These are phyloP conservation scores for Fraxinus sp. DNA, from an alignment of 305 asterid species.

Conservation along the genomic window DNA sequence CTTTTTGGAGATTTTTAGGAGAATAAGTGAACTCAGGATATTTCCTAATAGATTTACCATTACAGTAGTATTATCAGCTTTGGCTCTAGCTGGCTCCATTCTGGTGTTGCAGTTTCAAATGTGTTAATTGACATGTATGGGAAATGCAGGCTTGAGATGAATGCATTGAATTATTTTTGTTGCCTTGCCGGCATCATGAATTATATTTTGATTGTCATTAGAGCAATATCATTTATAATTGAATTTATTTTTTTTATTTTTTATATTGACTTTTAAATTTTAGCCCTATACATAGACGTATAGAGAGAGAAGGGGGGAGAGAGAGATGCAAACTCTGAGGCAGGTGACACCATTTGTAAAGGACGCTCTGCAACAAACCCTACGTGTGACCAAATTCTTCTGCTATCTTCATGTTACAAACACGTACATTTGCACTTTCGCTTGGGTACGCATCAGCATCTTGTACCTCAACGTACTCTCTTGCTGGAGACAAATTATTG, in stretches of 20 bases:
- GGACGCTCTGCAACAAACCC: conserved; percentile 53
- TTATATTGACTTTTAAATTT: too few relatives aligned
- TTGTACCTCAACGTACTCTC: conserved; percentile 7
- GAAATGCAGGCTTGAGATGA: conserved; percentile 51
- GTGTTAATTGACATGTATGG: conserved; percentile 85
- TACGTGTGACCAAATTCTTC: conserved; percentile 39
- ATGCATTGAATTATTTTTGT: conserved; percentile 60
- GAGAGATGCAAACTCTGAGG: conserved; percentile 21
- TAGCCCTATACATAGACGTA: too few relatives aligned
- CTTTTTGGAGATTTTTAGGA: conserved; percentile 48
- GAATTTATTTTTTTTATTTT: too few relatives aligned
- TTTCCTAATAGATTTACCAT: conserved; percentile 52
- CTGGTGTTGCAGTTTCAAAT: conserved; percentile 53
- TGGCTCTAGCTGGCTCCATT: conserved; percentile 51
- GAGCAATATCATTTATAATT: too few relatives aligned
- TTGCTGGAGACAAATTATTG: background rate
- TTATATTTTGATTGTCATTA: too few relatives aligned
- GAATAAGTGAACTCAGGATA: conserved; percentile 47
- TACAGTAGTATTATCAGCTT: conserved; percentile 66
- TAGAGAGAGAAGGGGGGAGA: too few relatives aligned
- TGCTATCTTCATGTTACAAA: conserved; percentile 56
- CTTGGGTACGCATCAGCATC: conserved; percentile 30
- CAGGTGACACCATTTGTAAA: conserved; percentile 43
- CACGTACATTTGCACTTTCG: conserved; percentile 47
- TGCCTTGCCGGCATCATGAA: conserved; percentile 49